Evolutionary conservation across 441 rosid genomes (phyloP).

Genomic region (Pelargonium australe): DNA sequence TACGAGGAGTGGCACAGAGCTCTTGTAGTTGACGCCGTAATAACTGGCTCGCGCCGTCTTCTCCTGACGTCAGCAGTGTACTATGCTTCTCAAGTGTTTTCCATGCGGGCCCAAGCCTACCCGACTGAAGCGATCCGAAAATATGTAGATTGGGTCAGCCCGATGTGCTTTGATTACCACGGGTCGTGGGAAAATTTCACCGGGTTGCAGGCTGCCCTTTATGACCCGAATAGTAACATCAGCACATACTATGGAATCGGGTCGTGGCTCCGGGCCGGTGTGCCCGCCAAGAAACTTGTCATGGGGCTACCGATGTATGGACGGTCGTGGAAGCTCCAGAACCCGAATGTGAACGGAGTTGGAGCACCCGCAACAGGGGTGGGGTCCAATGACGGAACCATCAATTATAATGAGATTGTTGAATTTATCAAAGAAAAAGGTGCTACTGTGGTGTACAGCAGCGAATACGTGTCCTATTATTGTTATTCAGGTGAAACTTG

Average conservation of each 20-base stretch:
- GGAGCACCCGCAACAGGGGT: slow-evolving; percentile 30
- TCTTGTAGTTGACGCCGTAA: slow-evolving; percentile 26
- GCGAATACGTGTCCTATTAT: slow-evolving; percentile 27
- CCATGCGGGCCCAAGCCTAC: slow-evolving; percentile 25
- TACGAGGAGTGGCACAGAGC: slow-evolving; percentile 30
- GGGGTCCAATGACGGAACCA: slow-evolving; percentile 24
- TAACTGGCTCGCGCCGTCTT: slow-evolving; percentile 21
- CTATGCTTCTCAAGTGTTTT: slow-evolving; percentile 24
- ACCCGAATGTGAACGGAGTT: slow-evolving; percentile 27
- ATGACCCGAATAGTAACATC: slow-evolving; percentile 27
- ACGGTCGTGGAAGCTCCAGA: slow-evolving; percentile 32
- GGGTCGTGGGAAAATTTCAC: slow-evolving; percentile 41
- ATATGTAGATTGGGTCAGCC: slow-evolving; percentile 38
- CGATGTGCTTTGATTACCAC: slow-evolving; percentile 44
- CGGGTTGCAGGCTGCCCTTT: slow-evolving; percentile 30
- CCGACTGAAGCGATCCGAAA: slow-evolving; percentile 26
- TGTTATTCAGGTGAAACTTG: slow-evolving; percentile 25
- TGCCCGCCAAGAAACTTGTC: slow-evolving; percentile 27
- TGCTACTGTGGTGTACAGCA: slow-evolving; percentile 19
- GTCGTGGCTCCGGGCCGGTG: slow-evolving; percentile 37
- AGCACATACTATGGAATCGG: slow-evolving; percentile 38
- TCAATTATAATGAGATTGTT: slow-evolving; percentile 20
- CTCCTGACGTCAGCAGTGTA: slow-evolving; percentile 43
- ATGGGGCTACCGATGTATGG: slow-evolving; percentile 47
- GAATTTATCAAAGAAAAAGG: slow-evolving; percentile 20